Percentiles rank a stretch among this genome's conserved stretches.
phyloP scores from a whole-genome alignment of 192 early-diverging fungal species.

The Linnemannia schmuckeri region DNA sequence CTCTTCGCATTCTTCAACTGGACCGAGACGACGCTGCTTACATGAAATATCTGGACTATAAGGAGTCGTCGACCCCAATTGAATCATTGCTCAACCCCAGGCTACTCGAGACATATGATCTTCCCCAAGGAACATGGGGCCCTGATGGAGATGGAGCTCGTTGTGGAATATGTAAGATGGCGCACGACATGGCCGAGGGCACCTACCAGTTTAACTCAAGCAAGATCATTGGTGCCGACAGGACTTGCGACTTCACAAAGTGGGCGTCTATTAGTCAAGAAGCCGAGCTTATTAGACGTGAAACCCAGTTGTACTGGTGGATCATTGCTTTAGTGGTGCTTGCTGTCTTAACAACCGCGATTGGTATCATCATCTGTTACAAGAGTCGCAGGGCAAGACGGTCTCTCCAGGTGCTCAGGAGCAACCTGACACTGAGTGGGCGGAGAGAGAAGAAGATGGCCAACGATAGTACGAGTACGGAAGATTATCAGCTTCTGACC shows the following conservation, averaged over 20 bases:
- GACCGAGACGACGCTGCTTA: slow-evolving; percentile 20
- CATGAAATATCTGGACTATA: slow-evolving; percentile 25
- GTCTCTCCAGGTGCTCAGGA: neutral
- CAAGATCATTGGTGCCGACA: slow-evolving; percentile 19
- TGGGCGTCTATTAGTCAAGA: slow-evolving; percentile 6
- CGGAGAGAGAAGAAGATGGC: neutral
- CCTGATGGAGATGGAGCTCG: slow-evolving; percentile 16
- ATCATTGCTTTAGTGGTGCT: slow-evolving; percentile 14
- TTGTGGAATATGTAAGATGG: slow-evolving; percentile 24
- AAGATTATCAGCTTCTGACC: neutral
- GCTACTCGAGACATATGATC: slow-evolving; percentile 19
- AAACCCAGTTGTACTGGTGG: slow-evolving; percentile 22
- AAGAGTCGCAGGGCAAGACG: slow-evolving; percentile 8
- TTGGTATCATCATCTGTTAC: neutral
- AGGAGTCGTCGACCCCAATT: neutral
- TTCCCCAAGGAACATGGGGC: slow-evolving; percentile 6
- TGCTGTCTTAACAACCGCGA: neutral
- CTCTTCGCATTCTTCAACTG: slow-evolving; percentile 13
- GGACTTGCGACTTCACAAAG: slow-evolving; percentile 23
- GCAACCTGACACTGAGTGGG: neutral
- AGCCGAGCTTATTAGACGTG: neutral
- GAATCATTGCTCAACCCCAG: slow-evolving; percentile 21
- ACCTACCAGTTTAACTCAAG: neutral
- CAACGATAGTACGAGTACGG: neutral
- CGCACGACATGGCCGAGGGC: slow-evolving; percentile 24